Conservation (phyloP, 768 basidiomycete genomes). For the Atractiella rhizophila region DNA sequence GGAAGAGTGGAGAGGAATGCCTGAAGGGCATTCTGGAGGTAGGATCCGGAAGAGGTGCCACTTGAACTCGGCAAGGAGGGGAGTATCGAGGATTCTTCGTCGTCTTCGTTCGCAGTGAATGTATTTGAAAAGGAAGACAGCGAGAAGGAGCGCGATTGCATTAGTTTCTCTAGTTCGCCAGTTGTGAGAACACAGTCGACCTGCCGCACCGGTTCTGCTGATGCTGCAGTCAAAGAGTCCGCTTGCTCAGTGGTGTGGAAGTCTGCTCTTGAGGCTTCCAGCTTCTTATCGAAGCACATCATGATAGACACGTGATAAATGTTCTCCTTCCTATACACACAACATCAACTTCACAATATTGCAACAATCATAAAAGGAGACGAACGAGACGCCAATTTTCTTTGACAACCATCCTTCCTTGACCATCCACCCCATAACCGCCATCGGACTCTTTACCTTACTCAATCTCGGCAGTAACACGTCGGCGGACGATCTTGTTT, state of each 20-base stretch:
- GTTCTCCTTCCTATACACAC: conserved; percentile 38
- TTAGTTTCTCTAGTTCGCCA: conserved; percentile 65
- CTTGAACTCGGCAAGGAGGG: conserved; percentile 28
- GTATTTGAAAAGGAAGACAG: conserved; percentile 20
- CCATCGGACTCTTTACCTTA: conserved; percentile 71
- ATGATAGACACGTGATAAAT: conserved; percentile 93
- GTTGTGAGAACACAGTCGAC: conserved; percentile 96
- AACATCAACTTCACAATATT: not conserved
- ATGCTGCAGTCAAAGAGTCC: no score
- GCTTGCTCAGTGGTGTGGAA: conserved; percentile 40
- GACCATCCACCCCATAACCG: conserved; percentile 74
- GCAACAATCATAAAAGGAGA: conserved; percentile 6
- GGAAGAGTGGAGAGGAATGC: conserved; percentile 24
- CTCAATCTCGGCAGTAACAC: conserved; percentile 83
- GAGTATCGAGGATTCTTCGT: not conserved
- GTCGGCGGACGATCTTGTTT: conserved; percentile 65
- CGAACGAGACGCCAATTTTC: conserved; percentile 44
- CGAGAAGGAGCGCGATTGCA: conserved; percentile 60
- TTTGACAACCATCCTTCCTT: conserved; percentile 52
- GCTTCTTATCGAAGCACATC: conserved; percentile 99
- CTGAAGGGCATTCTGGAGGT: conserved; percentile 52
- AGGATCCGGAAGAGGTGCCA: conserved; percentile 78
- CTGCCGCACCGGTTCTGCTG: conserved; percentile 57
- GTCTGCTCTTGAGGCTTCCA: conserved; percentile 83
- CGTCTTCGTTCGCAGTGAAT: not conserved